phyloP scores from a whole-genome alignment of 331 rosid species.

The Quercus tomentella region DNA sequence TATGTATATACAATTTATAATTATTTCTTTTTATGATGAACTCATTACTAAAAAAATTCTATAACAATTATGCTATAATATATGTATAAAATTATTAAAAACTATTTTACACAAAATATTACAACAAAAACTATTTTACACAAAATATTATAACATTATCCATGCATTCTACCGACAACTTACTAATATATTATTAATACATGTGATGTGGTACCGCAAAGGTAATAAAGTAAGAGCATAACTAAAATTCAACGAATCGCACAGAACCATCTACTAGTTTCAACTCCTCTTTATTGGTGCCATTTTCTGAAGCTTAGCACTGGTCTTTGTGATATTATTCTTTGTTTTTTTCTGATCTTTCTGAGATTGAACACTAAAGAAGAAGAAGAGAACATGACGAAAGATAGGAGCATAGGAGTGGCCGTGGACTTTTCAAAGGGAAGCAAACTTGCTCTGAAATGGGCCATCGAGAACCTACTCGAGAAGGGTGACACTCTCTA shows the following conservation, averaged over 20 bases:
- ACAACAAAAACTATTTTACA: no score
- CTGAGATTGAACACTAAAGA: background rate
- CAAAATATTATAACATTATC: no score
- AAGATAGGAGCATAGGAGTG: constrained; percentile 44
- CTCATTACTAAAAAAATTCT: no score
- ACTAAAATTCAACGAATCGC: background rate
- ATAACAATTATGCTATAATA: no score
- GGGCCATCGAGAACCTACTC: constrained; percentile 49
- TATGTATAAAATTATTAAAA: no score
- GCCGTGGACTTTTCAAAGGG: constrained; percentile 68
- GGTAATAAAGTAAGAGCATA: background rate
- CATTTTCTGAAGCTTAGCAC: background rate
- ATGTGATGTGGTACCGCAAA: background rate
- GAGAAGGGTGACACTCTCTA: constrained; percentile 44
- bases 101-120: no score
- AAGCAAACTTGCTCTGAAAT: constrained; percentile 65
- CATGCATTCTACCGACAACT: no score
- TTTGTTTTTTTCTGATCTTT: background rate
- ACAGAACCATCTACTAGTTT: background rate
- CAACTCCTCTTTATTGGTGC: background rate
- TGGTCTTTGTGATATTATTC: background rate
- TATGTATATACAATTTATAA: no score
- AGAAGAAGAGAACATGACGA: constrained; percentile 26
- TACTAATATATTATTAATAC: background rate
- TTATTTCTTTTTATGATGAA: no score